Conservation (phyloP, 2,329 filamentous ascomycete species). For the Capronia epimyces region DNA sequence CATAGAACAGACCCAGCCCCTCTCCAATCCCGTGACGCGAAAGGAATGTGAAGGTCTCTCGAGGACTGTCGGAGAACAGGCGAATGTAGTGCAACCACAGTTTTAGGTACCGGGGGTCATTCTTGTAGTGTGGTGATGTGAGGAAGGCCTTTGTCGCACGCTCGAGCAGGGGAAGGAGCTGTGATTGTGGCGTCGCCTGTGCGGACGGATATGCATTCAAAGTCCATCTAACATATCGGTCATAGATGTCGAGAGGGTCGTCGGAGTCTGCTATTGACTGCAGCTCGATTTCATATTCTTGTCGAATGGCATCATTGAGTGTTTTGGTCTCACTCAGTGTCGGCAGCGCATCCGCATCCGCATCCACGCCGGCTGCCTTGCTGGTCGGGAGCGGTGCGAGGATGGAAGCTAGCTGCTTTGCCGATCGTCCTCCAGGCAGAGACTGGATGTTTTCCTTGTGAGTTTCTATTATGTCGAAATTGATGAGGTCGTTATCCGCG, state of each 20-base stretch:
- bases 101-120: slow-evolving; percentile 88
- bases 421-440: slow-evolving; percentile 80
- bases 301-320: slow-evolving; percentile 70
- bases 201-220: slow-evolving; percentile 90
- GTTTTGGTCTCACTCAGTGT: slow-evolving; percentile 66
- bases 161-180: slow-evolving; percentile 81
- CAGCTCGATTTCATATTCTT: slow-evolving; percentile 81
- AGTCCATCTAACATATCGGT: slow-evolving; percentile 96
- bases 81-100: slow-evolving; percentile 92
- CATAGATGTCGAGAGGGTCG: slow-evolving; percentile 90
- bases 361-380: slow-evolving; percentile 44
- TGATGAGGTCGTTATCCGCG: slow-evolving; percentile 39
- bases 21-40: slow-evolving; percentile 85
- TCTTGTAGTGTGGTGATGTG: slow-evolving; percentile 80
- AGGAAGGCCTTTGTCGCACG: slow-evolving; percentile 88
- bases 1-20: slow-evolving; percentile 83
- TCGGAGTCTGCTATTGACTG: slow-evolving; percentile 76
- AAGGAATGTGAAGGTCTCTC: slow-evolving; percentile 87
- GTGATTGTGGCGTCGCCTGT: slow-evolving; percentile 86
- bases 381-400: slow-evolving; percentile 53
- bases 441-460: slow-evolving; percentile 99
- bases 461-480: slow-evolving; percentile 88
- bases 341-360: slow-evolving; percentile 55
- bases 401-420: slow-evolving; percentile 77
- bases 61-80: slow-evolving; percentile 85